These are phyloP conservation scores for Purpureocillium lavendulum DNA, from an alignment of 2,329 filamentous ascomycete species.

Conservation along the genomic window DNA sequence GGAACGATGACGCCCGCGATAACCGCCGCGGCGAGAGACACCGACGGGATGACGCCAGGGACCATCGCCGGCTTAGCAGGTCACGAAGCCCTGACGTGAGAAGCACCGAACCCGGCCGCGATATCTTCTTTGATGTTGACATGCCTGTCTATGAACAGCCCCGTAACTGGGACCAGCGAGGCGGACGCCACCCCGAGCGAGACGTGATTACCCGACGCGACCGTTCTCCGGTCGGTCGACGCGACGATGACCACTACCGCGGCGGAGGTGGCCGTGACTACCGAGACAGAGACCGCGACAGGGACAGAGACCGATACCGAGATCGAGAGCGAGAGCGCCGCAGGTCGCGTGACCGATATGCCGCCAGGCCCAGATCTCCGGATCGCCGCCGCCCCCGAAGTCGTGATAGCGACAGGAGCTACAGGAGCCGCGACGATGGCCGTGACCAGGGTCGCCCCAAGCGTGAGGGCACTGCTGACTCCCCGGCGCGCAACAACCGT, in stretches of 20 bases:
- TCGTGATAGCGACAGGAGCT: constrained; percentile 55
- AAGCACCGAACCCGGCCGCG: constrained; percentile 10
- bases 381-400: constrained; percentile 52
- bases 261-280: constrained; percentile 51
- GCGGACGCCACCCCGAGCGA: constrained; percentile 37
- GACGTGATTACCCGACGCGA: constrained; percentile 59
- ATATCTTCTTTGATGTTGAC: constrained; percentile 29
- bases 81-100: constrained; percentile 59
- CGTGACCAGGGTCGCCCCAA: constrained; percentile 55
- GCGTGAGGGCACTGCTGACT: constrained; percentile 65
- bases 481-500: constrained; percentile 54
- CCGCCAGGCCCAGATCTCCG: constrained; percentile 50
- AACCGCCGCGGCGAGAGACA: constrained; percentile 28
- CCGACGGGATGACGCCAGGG: constrained; percentile 40
- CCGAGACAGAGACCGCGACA: constrained; percentile 8
- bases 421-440: constrained; percentile 67
- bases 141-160: constrained; percentile 15
- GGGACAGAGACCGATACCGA: background rate
- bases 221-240: constrained; percentile 54
- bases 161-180: constrained; percentile 44
- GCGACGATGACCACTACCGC: constrained; percentile 58
- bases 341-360: constrained; percentile 52
- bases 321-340: constrained; percentile 46
- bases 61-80: constrained; percentile 47
- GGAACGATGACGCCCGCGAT: constrained; percentile 43